These are phyloP conservation scores for Eleusine indica DNA, from an alignment of 176 grass and related monocot genomes.

Conservation along the genomic window DNA sequence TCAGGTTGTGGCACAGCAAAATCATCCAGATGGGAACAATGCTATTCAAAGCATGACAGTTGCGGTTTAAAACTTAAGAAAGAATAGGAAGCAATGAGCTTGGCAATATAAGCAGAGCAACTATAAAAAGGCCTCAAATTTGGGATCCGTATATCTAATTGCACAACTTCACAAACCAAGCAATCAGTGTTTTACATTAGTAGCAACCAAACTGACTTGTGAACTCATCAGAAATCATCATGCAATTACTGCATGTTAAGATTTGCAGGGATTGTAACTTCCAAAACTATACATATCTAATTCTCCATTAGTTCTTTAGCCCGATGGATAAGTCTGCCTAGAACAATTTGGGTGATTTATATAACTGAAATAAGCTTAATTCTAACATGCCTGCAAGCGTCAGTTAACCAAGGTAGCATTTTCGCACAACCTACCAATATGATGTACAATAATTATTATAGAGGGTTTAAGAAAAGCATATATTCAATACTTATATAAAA, in stretches of 20 bases:
- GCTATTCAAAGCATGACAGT: neutral
- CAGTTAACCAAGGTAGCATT: neutral
- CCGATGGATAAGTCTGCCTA: neutral
- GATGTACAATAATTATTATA: neutral
- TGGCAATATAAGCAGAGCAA: neutral
- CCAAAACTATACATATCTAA: neutral
- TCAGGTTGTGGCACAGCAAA: neutral
- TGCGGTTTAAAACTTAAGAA: neutral
- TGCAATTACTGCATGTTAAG: neutral
- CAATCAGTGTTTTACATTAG: neutral
- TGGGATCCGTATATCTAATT: neutral
- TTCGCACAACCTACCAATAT: neutral
- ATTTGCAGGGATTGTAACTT: neutral
- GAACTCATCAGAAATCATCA: constrained; percentile 20
- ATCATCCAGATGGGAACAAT: constrained; percentile 6
- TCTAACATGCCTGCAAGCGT: neutral
- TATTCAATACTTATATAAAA: neutral
- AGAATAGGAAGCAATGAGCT: neutral
- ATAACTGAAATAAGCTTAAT: neutral
- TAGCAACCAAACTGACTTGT: neutral
- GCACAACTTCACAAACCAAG: neutral
- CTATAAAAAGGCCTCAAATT: neutral
- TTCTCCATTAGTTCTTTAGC: neutral
- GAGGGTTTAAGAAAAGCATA: neutral
- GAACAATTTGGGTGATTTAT: neutral